Conservation (phyloP, 257 asterid genomes). For the Solanum chmielewskii region DNA sequence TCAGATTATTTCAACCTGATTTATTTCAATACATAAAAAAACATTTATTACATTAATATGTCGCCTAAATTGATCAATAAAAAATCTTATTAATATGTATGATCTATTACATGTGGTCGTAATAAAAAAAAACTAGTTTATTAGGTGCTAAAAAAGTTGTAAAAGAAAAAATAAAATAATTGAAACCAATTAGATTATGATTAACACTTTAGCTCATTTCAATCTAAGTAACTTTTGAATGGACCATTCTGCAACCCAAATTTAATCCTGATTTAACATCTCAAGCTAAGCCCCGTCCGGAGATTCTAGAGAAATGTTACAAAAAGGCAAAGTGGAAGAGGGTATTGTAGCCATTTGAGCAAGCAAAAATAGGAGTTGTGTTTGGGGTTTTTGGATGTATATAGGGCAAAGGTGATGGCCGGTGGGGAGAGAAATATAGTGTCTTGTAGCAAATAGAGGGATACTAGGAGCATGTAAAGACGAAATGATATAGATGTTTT, state of each 20-base stretch:
- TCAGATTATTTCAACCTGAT: neutral
- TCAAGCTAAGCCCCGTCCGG: neutral
- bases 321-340: neutral
- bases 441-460: conserved; percentile 25
- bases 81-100: neutral
- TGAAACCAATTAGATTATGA: neutral
- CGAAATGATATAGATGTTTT: conserved; percentile 35
- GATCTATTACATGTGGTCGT: neutral
- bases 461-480: conserved; percentile 28
- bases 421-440: neutral
- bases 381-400: neutral
- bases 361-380: neutral
- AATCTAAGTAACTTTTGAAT: neutral
- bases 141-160: neutral
- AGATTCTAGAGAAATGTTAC: neutral
- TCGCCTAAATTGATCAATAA: neutral
- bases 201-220: neutral
- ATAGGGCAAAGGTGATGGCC: neutral
- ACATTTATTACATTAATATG: neutral
- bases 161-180: neutral
- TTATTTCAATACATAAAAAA: neutral
- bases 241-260: neutral
- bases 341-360: conserved; percentile 21
- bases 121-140: neutral
- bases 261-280: neutral